Base-by-base conservation (phyloP, 805 yeast genomes). In the Saccharomycopsis oosterbeekiorum region DNA sequence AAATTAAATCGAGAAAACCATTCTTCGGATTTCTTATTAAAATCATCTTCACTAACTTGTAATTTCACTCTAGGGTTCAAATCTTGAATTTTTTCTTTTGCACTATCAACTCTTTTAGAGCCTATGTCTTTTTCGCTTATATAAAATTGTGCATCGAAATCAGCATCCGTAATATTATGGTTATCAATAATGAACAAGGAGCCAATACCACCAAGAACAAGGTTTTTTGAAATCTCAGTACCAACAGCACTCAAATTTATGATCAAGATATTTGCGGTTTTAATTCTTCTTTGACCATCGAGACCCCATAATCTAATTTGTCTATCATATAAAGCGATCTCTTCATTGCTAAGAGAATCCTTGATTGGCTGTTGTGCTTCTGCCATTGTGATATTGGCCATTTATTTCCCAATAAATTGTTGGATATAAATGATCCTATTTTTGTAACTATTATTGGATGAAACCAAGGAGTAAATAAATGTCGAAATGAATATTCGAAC, bases 241-340 rank as follows among this genome's bases (percentile, higher is more conserved):
- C 96, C 96, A 9, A 89, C 78, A 0, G 89, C 89, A 11, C 92
- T 87, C 15, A 90, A 67, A 64, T 88, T 86, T 56, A 93, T 77
- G 53, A 94, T 68, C 55, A 92, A 74, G 4, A 93, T 78, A 55
- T 80, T 80, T 8, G 97, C 85, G 19, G 84, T 81, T 42, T 94
- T 79, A 76, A 93, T 82, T 54, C 81, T 71, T 50, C 83, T 78
- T 71, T 93, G 99, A 2, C 97, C 96, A 39, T 88, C 96, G 70
- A 94, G 77, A 1, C 99, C 99, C 99, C 99, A 93, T 21, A 93
- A 78, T 65, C 99, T 76, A 65, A 93, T 92, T 73, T 93, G 99
- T 62, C 99, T 82, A 73, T 93, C 99, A 70, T 93, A 93, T 24
- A 93, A 79, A 0, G 96, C 97, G 62, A 92, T 83, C 70, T 92